phyloP scores from a whole-genome alignment of 2,329 filamentous ascomycete species.

The Fragosphaeria purpurea region DNA sequence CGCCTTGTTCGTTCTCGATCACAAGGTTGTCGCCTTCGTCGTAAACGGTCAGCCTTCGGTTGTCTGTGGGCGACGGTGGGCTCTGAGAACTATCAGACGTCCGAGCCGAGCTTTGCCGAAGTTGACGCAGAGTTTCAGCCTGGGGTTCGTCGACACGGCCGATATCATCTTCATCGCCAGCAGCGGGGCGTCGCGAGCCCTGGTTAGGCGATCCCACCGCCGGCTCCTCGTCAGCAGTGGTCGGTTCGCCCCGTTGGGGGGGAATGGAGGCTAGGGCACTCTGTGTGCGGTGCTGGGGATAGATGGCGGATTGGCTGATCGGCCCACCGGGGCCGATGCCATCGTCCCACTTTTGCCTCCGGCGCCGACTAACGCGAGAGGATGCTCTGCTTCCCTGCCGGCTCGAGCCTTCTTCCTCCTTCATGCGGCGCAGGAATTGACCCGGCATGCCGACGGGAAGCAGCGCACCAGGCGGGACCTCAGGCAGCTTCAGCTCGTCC shows the following conservation, averaged over 20 bases:
- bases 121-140: background rate
- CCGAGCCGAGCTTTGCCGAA: background rate
- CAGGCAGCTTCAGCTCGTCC: conserved; percentile 50
- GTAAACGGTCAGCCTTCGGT: conserved; percentile 52
- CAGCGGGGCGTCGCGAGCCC: conserved; percentile 1
- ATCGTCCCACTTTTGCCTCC: conserved; percentile 59
- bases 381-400: conserved; percentile 47
- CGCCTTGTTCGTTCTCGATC: conserved; percentile 77
- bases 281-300: conserved; percentile 43
- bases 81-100: conserved; percentile 10
- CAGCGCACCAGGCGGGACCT: conserved; percentile 58
- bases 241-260: conserved; percentile 6
- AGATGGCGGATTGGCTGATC: conserved; percentile 82
- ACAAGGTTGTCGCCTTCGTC: conserved; percentile 72
- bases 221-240: conserved; percentile 16
- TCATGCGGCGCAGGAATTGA: conserved; percentile 72
- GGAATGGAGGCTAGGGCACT: background rate
- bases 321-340: conserved; percentile 76
- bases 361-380: conserved; percentile 49
- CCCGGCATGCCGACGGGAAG: conserved; percentile 62
- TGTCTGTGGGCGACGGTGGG: conserved; percentile 6
- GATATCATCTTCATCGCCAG: background rate
- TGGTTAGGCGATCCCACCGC: conserved; percentile 7
- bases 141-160: conserved; percentile 1
- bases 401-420: conserved; percentile 58